These are phyloP conservation scores for Penicillium subrubescens DNA, from an alignment of 495 filamentous ascomycete genomes.

Conservation along the genomic window DNA sequence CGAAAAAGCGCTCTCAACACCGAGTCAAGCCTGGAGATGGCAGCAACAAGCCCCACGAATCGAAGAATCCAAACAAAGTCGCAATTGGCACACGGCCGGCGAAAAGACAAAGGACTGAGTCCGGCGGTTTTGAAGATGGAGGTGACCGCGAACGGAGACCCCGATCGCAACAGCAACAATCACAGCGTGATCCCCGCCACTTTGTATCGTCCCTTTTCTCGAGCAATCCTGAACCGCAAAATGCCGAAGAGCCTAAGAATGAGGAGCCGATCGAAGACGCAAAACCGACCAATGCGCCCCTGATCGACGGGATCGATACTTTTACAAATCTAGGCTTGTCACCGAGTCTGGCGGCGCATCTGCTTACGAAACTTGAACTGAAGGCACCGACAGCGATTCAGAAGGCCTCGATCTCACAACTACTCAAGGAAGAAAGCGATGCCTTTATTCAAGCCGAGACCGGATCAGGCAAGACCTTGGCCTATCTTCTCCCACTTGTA, in stretches of 20 bases:
- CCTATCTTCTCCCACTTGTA: constrained; percentile 89
- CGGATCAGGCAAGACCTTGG: constrained; percentile 94
- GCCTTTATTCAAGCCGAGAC: constrained; percentile 97
- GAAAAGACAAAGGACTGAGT: constrained; percentile 44
- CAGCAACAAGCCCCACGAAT: constrained; percentile 19
- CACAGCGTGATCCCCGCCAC: constrained; percentile 45
- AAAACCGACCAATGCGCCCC: constrained; percentile 90
- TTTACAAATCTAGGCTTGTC: constrained; percentile 85
- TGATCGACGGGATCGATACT: constrained; percentile 77
- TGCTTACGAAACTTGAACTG: constrained; percentile 82
- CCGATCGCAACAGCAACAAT: constrained; percentile 24
- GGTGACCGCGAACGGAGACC: constrained; percentile 16
- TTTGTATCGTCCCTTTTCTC: constrained; percentile 91
- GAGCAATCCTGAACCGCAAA: constrained; percentile 73
- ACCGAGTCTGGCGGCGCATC: constrained; percentile 72
- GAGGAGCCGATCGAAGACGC: constrained; percentile 57
- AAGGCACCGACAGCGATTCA: constrained; percentile 95
- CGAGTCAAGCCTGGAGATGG: constrained; percentile 38
- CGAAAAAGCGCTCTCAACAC: constrained; percentile 69
- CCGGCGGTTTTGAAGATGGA: constrained; percentile 9
- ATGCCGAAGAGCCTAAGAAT: constrained; percentile 43
- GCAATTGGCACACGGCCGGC: constrained; percentile 36
- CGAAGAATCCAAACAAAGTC: constrained; percentile 45
- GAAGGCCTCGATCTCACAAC: constrained; percentile 75
- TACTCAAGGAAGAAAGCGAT: constrained; percentile 82